A percentile compares a stretch with the other conserved stretches of the same genome.
phyloP scores from a whole-genome alignment of 2,329 filamentous ascomycete species.

The Coniochaeta sp. region DNA sequence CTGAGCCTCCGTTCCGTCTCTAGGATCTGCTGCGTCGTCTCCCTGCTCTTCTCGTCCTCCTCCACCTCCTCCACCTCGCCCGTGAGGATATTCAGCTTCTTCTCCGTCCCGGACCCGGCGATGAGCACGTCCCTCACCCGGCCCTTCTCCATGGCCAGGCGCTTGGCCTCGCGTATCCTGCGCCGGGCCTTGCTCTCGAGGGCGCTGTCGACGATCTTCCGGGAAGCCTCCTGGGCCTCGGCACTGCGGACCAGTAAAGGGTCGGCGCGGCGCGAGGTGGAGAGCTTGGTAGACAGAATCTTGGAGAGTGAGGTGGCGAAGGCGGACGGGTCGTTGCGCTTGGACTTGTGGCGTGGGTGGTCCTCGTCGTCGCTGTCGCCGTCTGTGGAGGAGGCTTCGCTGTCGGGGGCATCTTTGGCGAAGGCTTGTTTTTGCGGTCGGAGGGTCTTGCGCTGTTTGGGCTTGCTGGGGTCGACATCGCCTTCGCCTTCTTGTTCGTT shows the following conservation, averaged over 20 bases:
- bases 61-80: conserved; percentile 27
- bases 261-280: conserved; percentile 72
- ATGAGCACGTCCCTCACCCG: conserved; percentile 80
- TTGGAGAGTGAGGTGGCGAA: conserved; percentile 92
- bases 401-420: conserved; percentile 22
- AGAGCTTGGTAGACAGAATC: conserved; percentile 85
- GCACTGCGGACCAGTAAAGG: conserved; percentile 85
- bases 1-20: conserved; percentile 74
- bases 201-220: conserved; percentile 65
- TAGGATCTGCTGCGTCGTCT: conserved; percentile 47
- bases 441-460: conserved; percentile 20
- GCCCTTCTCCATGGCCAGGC: conserved; percentile 73
- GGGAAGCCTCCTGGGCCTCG: conserved; percentile 64
- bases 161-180: conserved; percentile 75
- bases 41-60: conserved; percentile 24
- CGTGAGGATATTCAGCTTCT: conserved; percentile 43
- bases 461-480: conserved; percentile 16
- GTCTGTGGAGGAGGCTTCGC: conserved; percentile 26
- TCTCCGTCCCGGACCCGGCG: conserved; percentile 28
- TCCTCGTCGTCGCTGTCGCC: conserved; percentile 31
- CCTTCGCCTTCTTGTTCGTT: conserved; percentile 18
- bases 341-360: conserved; percentile 45
- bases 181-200: conserved; percentile 76
- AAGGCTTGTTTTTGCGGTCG: conserved; percentile 16
- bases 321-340: conserved; percentile 84